These are phyloP conservation scores for Asclepias syriaca DNA, from an alignment of 257 asterid genomes.

Conservation along the genomic window DNA sequence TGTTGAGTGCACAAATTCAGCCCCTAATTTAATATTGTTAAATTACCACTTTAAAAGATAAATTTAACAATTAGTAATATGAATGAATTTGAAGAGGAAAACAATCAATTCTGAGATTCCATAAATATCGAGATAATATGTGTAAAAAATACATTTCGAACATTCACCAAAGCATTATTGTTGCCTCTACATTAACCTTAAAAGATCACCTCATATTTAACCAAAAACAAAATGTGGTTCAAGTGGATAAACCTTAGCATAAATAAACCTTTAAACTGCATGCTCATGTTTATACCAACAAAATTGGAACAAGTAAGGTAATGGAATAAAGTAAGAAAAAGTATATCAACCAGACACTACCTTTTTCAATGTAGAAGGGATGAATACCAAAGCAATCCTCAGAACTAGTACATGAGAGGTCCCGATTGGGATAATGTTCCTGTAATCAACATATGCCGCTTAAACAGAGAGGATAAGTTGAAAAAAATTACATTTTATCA, in stretches of 20 bases:
- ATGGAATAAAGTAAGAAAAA: not conserved
- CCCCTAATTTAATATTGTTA: too few species aligned
- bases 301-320: not conserved
- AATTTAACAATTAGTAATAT: not conserved
- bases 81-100: not conserved
- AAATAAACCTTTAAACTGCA: not conserved
- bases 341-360: slow-evolving; percentile 25
- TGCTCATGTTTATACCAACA: not conserved
- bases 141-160: not conserved
- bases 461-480: not conserved
- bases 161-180: not conserved
- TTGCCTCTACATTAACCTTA: not conserved
- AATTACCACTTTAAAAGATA: too few species aligned
- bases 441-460: slow-evolving; percentile 20
- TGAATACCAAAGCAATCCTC: slow-evolving; percentile 68
- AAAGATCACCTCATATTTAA: not conserved
- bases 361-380: slow-evolving; percentile 89
- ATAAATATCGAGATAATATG: not conserved
- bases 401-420: slow-evolving; percentile 33
- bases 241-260: not conserved
- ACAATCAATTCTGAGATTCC: not conserved
- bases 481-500: not conserved
- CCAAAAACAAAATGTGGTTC: not conserved
- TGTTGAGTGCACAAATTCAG: too few species aligned
- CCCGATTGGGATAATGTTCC: slow-evolving; percentile 42